Evolutionary conservation across 225 moss, liverwort and hornwort genomes (phyloP).

Genomic region (Polytrichum commune): DNA sequence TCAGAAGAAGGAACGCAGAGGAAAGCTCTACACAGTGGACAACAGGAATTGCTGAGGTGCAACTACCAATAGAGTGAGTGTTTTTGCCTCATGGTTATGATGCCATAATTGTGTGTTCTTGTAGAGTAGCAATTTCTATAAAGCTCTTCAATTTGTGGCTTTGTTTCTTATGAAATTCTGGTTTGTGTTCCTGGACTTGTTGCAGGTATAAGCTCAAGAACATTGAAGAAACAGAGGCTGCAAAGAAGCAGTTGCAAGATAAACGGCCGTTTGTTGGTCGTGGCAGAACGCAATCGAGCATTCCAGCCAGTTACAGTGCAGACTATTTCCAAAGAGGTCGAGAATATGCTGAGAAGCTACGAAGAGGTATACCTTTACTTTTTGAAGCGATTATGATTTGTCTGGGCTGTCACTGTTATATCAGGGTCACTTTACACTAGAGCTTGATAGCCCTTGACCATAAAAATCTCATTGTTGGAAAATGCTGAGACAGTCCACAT

Average conservation of each 20-base stretch:
- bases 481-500: no score
- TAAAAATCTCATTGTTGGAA: no score
- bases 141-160: not conserved
- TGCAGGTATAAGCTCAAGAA: slow-evolving; percentile 88
- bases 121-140: not conserved
- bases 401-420: no score
- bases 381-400: no score
- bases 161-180: not conserved
- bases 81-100: not conserved
- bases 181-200: not conserved
- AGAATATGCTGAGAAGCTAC: slow-evolving; percentile 84
- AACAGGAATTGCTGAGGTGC: slow-evolving; percentile 97
- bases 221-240: slow-evolving; percentile 96
- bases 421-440: no score
- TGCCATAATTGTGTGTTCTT: not conserved
- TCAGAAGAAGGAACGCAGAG: slow-evolving; percentile 85
- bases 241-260: slow-evolving; percentile 92
- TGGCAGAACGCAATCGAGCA: slow-evolving; percentile 77
- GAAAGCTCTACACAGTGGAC: slow-evolving; percentile 99
- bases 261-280: slow-evolving; percentile 87
- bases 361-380: slow-evolving; percentile 36
- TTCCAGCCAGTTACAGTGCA: slow-evolving; percentile 90
- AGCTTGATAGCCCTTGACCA: no score
- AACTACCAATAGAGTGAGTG: slow-evolving; percentile 82
- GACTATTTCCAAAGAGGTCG: slow-evolving; percentile 91